Evolutionary conservation across 1,284 basidiomycete species (phyloP), one percentile per base, ranked within the genome.

Genomic region (Ceratobasidium sp.): DNA sequence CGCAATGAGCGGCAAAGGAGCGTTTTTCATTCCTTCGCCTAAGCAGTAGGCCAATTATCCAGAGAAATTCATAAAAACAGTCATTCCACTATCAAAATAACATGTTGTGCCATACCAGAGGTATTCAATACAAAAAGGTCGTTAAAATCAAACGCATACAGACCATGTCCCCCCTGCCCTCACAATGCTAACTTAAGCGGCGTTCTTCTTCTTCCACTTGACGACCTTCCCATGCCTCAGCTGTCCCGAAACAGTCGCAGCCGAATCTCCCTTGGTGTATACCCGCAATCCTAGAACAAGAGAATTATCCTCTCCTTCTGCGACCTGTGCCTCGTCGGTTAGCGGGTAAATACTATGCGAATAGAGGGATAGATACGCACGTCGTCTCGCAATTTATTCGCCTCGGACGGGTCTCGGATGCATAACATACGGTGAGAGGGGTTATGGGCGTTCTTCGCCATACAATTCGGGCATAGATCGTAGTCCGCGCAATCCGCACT

Each of bases 181-280:
- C n/a, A n/a, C n/a, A n/a, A n/a, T n/a, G n/a, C n/a, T n/a, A n/a
- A n/a, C n/a, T 31, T 24, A 54, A 33, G 41, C 41, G 1, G 22
- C 11, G 15, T 8, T 54, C 56, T 73, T 48, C 45, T 59, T 59
- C 6, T 65, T 51, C 76, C 76, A 76, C 14, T 45, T 47, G 36
- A 76, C 75, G 24, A 75, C 62, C 60, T 65, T 62, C 47, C 76
- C 76, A 48, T 77, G 76, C 6, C 76, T 57, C 31, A 77, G 51
- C 33, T 77, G 76, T 7, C 74, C 74, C 7, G 33, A 11, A n/a
- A 77, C 57, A 2, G 36, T 67, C 15, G 63, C 60, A 14, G 53
- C 65, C 15, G 53, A 36, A 14, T 64, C 51, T 33, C 56, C 64
- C 31, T 77, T 77, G 24, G 76, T 72, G 48, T 67, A 75, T 8